Conservation (phyloP, 2,329 filamentous ascomycete species). For the Pseudodiploospora longispora region DNA sequence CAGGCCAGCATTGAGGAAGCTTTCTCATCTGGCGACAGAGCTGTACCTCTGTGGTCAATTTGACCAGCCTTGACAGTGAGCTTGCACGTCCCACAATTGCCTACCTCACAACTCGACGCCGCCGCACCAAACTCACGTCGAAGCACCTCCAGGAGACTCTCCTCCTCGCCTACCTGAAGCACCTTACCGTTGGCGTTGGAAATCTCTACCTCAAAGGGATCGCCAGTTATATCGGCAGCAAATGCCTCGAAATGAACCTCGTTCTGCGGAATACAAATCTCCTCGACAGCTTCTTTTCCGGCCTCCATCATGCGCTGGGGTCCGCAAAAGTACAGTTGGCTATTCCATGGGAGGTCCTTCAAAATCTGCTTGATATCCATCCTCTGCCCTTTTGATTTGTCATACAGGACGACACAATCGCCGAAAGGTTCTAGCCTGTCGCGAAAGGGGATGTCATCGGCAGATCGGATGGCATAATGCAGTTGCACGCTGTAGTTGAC, state of each 20-base stretch:
- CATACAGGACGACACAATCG: slow-evolving; percentile 41
- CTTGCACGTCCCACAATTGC: slow-evolving; percentile 47
- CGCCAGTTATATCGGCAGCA: slow-evolving; percentile 41
- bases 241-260: slow-evolving; percentile 57
- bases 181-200: slow-evolving; percentile 28
- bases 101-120: slow-evolving; percentile 44
- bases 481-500: slow-evolving; percentile 44
- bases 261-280: slow-evolving; percentile 34
- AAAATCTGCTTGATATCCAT: slow-evolving; percentile 48
- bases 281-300: slow-evolving; percentile 31
- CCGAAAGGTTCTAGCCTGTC: slow-evolving; percentile 35
- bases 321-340: slow-evolving; percentile 54
- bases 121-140: slow-evolving; percentile 33
- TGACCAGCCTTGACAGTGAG: slow-evolving; percentile 32
- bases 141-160: slow-evolving; percentile 42
- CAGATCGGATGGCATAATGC: slow-evolving; percentile 50
- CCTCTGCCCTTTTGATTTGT: slow-evolving; percentile 39
- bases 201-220: slow-evolving; percentile 52
- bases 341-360: slow-evolving; percentile 39
- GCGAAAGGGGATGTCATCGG: slow-evolving; percentile 46
- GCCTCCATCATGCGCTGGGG: slow-evolving; percentile 49
- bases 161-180: slow-evolving; percentile 38
- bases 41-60: slow-evolving; percentile 43
- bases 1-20: slow-evolving; percentile 38
- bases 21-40: slow-evolving; percentile 37